Conservation (phyloP, 768 basidiomycete genomes). For the Lactifluus volemus region DNA sequence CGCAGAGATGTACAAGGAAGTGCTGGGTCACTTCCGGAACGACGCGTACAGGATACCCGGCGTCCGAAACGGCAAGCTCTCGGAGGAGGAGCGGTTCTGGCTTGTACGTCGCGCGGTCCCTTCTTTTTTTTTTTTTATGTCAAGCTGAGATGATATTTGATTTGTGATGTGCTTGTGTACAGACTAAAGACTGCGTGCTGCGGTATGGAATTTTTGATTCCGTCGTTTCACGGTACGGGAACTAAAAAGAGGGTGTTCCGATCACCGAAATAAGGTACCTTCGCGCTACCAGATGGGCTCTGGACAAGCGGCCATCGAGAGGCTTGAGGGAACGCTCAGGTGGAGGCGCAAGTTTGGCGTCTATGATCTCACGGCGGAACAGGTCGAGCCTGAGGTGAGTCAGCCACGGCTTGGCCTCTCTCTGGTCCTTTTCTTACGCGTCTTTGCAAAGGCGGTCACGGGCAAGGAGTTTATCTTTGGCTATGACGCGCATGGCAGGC, state of each 20-base stretch:
- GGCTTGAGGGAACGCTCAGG: slow-evolving; percentile 61
- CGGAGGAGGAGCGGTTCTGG: slow-evolving; percentile 71
- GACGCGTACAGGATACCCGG: slow-evolving; percentile 44
- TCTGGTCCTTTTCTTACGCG: neutral
- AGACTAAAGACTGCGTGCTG: slow-evolving; percentile 62
- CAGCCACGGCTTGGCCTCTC: neutral
- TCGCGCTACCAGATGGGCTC: slow-evolving; percentile 69
- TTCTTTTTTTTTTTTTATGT: neutral
- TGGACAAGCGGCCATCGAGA: slow-evolving; percentile 43
- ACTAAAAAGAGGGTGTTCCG: too few species aligned
- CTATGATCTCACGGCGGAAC: slow-evolving; percentile 52
- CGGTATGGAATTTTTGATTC: slow-evolving; percentile 32
- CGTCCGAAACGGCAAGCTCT: slow-evolving; percentile 35
- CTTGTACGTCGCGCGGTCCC: slow-evolving; percentile 34
- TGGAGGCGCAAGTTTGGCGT: slow-evolving; percentile 80
- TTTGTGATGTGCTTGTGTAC: neutral
- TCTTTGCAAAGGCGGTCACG: slow-evolving; percentile 48
- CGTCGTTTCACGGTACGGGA: neutral
- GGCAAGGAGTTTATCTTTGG: slow-evolving; percentile 79
- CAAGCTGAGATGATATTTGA: too few species aligned
- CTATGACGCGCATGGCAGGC: slow-evolving; percentile 56
- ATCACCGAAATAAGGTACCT: slow-evolving; percentile 41
- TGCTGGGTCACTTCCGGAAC: slow-evolving; percentile 52
- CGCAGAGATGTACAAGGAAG: slow-evolving; percentile 40
- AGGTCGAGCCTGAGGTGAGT: slow-evolving; percentile 66